Conservation (phyloP, 768 basidiomycete species). For the Crucibulum laeve region DNA sequence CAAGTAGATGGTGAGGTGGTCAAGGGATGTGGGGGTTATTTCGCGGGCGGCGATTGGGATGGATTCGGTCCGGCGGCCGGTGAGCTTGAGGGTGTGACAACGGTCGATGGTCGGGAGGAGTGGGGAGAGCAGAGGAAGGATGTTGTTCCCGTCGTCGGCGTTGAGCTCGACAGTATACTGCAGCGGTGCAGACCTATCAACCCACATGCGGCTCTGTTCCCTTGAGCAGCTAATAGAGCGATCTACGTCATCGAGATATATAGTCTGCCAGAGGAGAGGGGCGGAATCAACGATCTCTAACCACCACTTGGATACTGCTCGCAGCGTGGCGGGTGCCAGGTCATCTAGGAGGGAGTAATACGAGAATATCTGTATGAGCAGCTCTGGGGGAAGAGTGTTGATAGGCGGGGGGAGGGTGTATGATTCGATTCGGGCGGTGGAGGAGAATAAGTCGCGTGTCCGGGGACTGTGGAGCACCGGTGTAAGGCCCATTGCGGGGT, state of each 20-base stretch:
- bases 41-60: constrained; percentile 19
- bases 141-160: constrained; percentile 39
- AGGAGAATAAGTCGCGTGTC: neutral
- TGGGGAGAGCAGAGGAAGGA: constrained; percentile 63
- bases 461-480: neutral
- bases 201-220: constrained; percentile 50
- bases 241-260: constrained; percentile 43
- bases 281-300: constrained; percentile 44
- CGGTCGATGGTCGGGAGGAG: constrained; percentile 52
- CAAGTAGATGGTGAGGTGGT: constrained; percentile 33
- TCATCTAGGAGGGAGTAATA: constrained; percentile 38
- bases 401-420: constrained; percentile 14
- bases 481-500: neutral
- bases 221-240: constrained; percentile 33
- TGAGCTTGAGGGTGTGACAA: constrained; percentile 51
- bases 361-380: constrained; percentile 60
- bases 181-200: constrained; percentile 46
- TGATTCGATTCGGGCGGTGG: neutral
- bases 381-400: constrained; percentile 47
- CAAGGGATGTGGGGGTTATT: constrained; percentile 20
- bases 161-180: constrained; percentile 51
- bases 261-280: constrained; percentile 58
- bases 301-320: constrained; percentile 58
- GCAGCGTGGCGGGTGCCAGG: constrained; percentile 44
- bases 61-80: constrained; percentile 34